phyloP scores from a whole-genome alignment of 805 yeast genomes.

The Zygotorulaspora danielsina region DNA sequence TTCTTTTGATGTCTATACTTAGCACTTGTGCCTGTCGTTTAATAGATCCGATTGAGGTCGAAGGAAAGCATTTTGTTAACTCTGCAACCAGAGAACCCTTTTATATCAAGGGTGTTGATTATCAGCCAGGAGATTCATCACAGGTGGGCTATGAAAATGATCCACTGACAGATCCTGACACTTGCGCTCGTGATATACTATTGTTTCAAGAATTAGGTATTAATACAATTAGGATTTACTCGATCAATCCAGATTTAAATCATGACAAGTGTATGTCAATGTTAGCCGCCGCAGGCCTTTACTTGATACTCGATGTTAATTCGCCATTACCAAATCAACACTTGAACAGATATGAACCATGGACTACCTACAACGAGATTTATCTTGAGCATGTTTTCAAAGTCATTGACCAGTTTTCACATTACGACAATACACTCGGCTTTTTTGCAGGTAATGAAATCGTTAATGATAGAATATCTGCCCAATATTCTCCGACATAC shows the following conservation, averaged over 20 bases:
- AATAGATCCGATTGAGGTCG: constrained; percentile 63
- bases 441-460: constrained; percentile 92
- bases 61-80: constrained; percentile 71
- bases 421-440: constrained; percentile 83
- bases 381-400: constrained; percentile 74
- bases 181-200: constrained; percentile 77
- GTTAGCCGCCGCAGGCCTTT: constrained; percentile 90
- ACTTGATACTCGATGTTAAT: constrained; percentile 84
- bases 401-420: constrained; percentile 75
- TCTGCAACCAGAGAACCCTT: constrained; percentile 73
- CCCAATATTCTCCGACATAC: constrained; percentile 65
- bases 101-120: constrained; percentile 82
- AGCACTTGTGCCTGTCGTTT: constrained; percentile 18
- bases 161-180: constrained; percentile 67
- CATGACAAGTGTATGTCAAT: constrained; percentile 91
- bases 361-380: constrained; percentile 72
- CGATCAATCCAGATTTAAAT: constrained; percentile 73
- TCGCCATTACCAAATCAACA: constrained; percentile 78
- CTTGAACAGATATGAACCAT: constrained; percentile 86
- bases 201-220: constrained; percentile 81
- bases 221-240: constrained; percentile 83
- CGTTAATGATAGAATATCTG: constrained; percentile 71
- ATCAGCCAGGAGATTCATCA: constrained; percentile 94
- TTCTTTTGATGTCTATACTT: constrained; percentile 4
- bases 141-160: constrained; percentile 56